phyloP scores from a whole-genome alignment of 257 asterid genomes.

The Rubia yunnanensis region DNA sequence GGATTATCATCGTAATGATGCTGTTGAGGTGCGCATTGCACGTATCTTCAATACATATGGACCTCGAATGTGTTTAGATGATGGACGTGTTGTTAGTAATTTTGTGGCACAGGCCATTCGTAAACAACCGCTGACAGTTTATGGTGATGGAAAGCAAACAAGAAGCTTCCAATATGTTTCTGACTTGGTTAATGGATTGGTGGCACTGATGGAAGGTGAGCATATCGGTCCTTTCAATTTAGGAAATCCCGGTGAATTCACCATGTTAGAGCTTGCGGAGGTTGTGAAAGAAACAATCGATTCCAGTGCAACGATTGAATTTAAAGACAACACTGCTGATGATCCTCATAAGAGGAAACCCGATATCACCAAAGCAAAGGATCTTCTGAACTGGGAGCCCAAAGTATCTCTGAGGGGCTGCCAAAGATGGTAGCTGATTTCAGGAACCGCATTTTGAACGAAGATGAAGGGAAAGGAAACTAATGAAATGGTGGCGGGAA shows the following conservation, averaged over 20 bases:
- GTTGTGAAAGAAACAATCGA: constrained; percentile 91
- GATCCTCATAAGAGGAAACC: constrained; percentile 99
- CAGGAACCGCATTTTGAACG: constrained; percentile 87
- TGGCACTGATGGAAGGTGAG: constrained; percentile 47
- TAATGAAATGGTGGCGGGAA: constrained; percentile 12
- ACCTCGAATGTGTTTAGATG: constrained; percentile 97
- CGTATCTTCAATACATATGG: constrained; percentile 96
- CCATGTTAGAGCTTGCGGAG: constrained; percentile 49
- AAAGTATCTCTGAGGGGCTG: constrained; percentile 76
- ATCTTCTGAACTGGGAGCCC: constrained; percentile 95
- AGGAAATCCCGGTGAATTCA: constrained; percentile 52
- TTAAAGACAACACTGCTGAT: constrained; percentile 86
- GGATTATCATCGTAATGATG: constrained; percentile 96
- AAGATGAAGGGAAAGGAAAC: constrained; percentile 90
- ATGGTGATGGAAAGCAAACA: constrained; percentile 95
- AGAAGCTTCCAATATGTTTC: constrained; percentile 91
- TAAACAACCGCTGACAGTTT: constrained; percentile 80
- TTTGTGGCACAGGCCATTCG: constrained; percentile 94
- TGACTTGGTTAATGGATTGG: constrained; percentile 62
- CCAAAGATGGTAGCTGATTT: constrained; percentile 90
- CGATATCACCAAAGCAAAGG: constrained; percentile 86
- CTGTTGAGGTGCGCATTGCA: constrained; percentile 94
- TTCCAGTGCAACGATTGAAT: constrained; percentile 74
- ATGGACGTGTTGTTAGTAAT: constrained; percentile 99
- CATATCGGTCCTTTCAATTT: constrained; percentile 55